phyloP scores from a whole-genome alignment of 1,284 basidiomycete genomes.

The Trichosporon sp. region DNA sequence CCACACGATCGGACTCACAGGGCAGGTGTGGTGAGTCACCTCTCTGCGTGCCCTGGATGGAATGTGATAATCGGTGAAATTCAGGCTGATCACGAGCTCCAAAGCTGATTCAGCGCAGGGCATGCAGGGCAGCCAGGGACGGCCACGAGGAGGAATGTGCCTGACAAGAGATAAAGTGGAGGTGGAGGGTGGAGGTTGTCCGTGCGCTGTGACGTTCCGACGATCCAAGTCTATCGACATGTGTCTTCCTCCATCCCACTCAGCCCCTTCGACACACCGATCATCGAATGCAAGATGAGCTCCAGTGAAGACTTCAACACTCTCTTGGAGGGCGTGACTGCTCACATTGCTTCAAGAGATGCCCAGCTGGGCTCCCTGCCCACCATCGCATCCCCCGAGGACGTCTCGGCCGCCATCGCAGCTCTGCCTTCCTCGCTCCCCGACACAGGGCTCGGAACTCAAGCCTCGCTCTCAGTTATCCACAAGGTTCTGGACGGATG shows the following conservation, averaged over 20 bases:
- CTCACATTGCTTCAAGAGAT: slow-evolving; percentile 30
- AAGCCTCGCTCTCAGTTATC: slow-evolving; percentile 41
- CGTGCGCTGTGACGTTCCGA: not conserved
- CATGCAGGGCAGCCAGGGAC: too few species aligned
- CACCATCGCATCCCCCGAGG: slow-evolving; percentile 32
- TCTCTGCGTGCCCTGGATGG: not conserved
- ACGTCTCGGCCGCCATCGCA: slow-evolving; percentile 33
- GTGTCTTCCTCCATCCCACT: not conserved
- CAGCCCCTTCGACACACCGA: too few species aligned
- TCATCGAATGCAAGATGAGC: not conserved
- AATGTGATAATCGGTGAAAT: not conserved
- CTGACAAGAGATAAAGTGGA: not conserved
- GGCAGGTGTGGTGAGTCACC: not conserved
- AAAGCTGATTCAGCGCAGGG: not conserved
- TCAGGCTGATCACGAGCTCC: not conserved
- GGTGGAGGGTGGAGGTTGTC: slow-evolving; percentile 5
- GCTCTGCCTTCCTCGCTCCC: slow-evolving; percentile 45
- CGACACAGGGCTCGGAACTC: slow-evolving; percentile 46
- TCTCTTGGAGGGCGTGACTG: slow-evolving; percentile 33
- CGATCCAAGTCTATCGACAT: too few species aligned
- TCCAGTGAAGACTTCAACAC: slow-evolving; percentile 28
- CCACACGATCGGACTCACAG: not conserved
- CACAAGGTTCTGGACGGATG: slow-evolving; percentile 52
- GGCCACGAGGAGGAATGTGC: too few species aligned
- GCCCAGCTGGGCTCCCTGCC: slow-evolving; percentile 34